Evolutionary conservation across 2,329 filamentous ascomycete genomes (phyloP).

Genomic region (Pseudogymnoascus sp.): DNA sequence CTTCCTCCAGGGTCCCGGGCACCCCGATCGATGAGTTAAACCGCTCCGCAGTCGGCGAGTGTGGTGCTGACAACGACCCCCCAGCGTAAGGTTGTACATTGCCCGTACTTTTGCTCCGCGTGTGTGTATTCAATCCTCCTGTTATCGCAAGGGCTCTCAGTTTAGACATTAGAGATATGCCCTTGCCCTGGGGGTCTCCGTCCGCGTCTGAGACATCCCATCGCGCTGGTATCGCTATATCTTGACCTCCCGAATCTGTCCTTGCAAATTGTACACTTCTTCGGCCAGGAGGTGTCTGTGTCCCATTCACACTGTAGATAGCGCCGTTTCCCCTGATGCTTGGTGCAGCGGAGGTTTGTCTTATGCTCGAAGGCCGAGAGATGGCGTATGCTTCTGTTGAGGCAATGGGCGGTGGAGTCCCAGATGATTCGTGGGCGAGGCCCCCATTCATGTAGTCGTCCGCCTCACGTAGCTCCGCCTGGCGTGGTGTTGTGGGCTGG

Average conservation of each 20-base stretch:
- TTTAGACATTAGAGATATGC: constrained; percentile 66
- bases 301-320: constrained; percentile 13
- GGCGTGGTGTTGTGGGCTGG: constrained; percentile 10
- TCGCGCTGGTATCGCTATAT: constrained; percentile 44
- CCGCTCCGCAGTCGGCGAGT: constrained; percentile 40
- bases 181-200: constrained; percentile 46
- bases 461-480: constrained; percentile 17
- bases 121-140: constrained; percentile 32
- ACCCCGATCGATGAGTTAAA: constrained; percentile 35
- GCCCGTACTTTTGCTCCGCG: constrained; percentile 34
- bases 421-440: constrained; percentile 18
- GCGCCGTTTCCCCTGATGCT: neutral
- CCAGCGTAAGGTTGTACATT: constrained; percentile 25
- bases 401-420: neutral
- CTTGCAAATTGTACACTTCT: constrained; percentile 71
- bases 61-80: constrained; percentile 32
- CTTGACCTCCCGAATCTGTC: constrained; percentile 29
- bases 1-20: constrained; percentile 45
- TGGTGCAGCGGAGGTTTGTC: constrained; percentile 1
- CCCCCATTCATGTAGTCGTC: constrained; percentile 27
- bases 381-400: neutral
- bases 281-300: constrained; percentile 32
- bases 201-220: constrained; percentile 51
- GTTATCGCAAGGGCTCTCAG: constrained; percentile 62
- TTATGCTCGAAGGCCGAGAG: neutral